These are phyloP conservation scores for Schizonepeta tenuifolia DNA, from an alignment of 257 asterid species.

Conservation along the genomic window DNA sequence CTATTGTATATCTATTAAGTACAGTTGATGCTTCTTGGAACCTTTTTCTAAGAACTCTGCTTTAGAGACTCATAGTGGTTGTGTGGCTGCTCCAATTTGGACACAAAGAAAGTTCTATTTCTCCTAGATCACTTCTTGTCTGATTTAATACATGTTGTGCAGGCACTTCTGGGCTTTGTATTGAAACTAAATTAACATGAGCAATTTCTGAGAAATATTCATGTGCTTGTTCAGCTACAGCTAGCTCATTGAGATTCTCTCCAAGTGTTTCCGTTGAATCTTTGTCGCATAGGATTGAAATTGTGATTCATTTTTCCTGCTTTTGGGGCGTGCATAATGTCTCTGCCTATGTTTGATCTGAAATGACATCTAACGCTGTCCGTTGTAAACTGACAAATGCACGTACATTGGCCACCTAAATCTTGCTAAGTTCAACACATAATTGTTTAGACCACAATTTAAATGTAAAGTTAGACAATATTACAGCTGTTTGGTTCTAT, in stretches of 20 bases:
- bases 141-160: not conserved
- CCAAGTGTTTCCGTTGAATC: not conserved
- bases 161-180: not conserved
- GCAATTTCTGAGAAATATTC: not conserved
- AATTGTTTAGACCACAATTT: conserved; percentile 1
- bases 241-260: not conserved
- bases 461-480: conserved; percentile 4
- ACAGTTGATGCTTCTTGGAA: not conserved
- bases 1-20: not conserved
- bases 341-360: conserved; percentile 3
- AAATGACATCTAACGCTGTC: not conserved
- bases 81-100: not conserved
- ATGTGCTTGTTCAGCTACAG: conserved; percentile 1
- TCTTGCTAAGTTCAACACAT: conserved; percentile 11
- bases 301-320: conserved; percentile 2
- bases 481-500: conserved; percentile 16
- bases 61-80: not conserved
- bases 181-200: conserved; percentile 1
- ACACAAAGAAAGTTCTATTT: not conserved
- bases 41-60: not conserved
- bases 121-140: not conserved
- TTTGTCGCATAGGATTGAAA: conserved; percentile 4
- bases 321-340: not conserved
- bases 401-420: not conserved
- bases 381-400: not conserved